phyloP scores from a whole-genome alignment of 2,329 filamentous ascomycete genomes.

The Colletotrichum tanaceti region DNA sequence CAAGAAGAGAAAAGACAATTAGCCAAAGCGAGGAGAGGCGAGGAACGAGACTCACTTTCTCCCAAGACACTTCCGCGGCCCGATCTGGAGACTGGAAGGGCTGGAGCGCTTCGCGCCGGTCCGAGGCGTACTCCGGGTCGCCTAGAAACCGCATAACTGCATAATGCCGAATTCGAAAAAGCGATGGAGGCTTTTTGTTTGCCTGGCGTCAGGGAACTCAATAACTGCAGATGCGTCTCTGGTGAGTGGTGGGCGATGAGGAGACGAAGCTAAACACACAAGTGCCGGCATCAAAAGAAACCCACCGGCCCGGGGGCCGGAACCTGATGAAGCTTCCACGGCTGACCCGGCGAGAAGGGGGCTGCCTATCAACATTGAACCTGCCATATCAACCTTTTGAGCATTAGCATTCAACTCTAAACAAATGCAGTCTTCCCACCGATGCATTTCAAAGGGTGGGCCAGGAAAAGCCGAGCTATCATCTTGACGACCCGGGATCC shows the following conservation, averaged over 20 bases:
- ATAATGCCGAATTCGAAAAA: constrained; percentile 20
- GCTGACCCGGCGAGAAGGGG: neutral
- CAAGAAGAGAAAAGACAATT: neutral
- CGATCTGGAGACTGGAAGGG: constrained; percentile 48
- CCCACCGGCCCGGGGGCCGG: neutral
- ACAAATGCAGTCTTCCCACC: neutral
- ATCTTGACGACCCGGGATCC: neutral
- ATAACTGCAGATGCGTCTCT: neutral
- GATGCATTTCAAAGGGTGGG: constrained; percentile 1
- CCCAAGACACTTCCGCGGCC: constrained; percentile 49
- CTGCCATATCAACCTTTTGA: neutral
- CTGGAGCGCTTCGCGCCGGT: constrained; percentile 44
- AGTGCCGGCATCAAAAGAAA: neutral
- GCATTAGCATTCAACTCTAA: too few species aligned
- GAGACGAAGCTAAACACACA: neutral
- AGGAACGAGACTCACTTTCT: constrained; percentile 45
- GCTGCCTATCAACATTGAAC: too few species aligned
- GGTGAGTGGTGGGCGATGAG: neutral
- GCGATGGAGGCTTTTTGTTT: too few species aligned
- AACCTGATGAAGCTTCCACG: neutral
- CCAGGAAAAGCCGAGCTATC: neutral
- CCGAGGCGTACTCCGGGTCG: constrained; percentile 42
- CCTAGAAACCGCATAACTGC: constrained; percentile 47
- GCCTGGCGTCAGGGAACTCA: too few species aligned
- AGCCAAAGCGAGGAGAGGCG: too few species aligned